Evolutionary conservation across 345 rosid species (phyloP).

Genomic region (Nasturtium officinale): DNA sequence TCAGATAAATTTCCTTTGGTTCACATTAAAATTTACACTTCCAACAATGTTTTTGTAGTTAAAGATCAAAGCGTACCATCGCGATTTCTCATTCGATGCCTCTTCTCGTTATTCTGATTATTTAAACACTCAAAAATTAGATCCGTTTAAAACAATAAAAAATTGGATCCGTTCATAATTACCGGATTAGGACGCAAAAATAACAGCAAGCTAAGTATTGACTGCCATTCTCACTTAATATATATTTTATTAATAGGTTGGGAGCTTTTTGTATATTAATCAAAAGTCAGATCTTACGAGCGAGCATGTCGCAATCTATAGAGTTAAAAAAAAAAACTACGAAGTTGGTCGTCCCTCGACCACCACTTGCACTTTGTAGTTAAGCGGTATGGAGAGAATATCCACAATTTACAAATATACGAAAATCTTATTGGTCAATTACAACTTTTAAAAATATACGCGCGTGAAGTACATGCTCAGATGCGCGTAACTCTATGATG

Average conservation of each 20-base stretch:
- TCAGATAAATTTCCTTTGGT: not conserved
- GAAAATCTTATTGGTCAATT: not conserved
- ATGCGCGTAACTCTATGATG: not conserved
- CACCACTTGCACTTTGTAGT: conserved; percentile 33
- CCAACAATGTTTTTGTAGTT: not conserved
- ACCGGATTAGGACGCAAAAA: not conserved
- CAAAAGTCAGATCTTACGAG: conserved; percentile 35
- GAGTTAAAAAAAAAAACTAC: not conserved
- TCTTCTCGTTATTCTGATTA: not conserved
- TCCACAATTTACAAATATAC: conserved; percentile 8
- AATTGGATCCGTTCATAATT: not conserved
- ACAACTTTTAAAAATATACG: not conserved
- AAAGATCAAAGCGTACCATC: conserved; percentile 5
- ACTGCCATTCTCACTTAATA: conserved; percentile 12
- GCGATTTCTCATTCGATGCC: not conserved
- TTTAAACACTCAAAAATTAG: not conserved
- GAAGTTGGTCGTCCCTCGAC: conserved; percentile 26
- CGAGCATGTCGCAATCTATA: conserved; percentile 34
- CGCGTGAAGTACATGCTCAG: not conserved
- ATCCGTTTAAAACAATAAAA: no score
- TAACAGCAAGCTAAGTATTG: conserved; percentile 18
- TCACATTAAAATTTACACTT: not conserved
- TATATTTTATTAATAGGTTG: not conserved
- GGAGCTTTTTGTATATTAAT: conserved; percentile 1
- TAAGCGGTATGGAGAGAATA: conserved; percentile 16